phyloP scores from a whole-genome alignment of 2,329 filamentous ascomycete genomes.

The Fusarium sororula region DNA sequence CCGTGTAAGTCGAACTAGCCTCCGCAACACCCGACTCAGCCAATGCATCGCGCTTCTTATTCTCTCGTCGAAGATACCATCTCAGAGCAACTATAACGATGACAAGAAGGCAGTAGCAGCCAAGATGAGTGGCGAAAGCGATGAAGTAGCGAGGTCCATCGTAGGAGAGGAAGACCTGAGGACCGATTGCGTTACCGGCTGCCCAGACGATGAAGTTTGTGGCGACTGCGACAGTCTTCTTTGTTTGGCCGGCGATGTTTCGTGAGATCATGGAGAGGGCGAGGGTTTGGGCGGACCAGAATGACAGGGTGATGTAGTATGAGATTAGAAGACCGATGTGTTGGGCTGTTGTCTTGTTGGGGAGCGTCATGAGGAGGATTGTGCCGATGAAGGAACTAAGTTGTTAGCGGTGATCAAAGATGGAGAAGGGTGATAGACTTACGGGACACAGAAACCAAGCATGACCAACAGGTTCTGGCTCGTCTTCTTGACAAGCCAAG shows the following conservation, averaged over 20 bases:
- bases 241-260: slow-evolving; percentile 78
- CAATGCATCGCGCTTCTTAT: slow-evolving; percentile 64
- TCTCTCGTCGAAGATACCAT: slow-evolving; percentile 66
- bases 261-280: slow-evolving; percentile 73
- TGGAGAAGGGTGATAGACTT: rapidly evolving
- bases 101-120: slow-evolving; percentile 71
- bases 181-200: slow-evolving; percentile 71
- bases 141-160: slow-evolving; percentile 69
- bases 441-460: slow-evolving; percentile 72
- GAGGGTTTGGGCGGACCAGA: slow-evolving; percentile 78
- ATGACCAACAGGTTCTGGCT: slow-evolving; percentile 75
- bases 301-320: slow-evolving; percentile 81
- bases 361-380: slow-evolving; percentile 68
- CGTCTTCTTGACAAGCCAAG: slow-evolving; percentile 74
- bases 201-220: slow-evolving; percentile 77
- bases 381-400: slow-evolving; percentile 69
- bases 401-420: neutral
- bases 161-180: slow-evolving; percentile 21
- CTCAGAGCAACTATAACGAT: slow-evolving; percentile 65
- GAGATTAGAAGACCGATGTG: slow-evolving; percentile 71
- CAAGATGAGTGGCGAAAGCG: slow-evolving; percentile 74
- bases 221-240: slow-evolving; percentile 74
- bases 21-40: slow-evolving; percentile 52
- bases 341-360: neutral
- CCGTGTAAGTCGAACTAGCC: slow-evolving; percentile 46